Base-by-base conservation (phyloP, 2,329 filamentous ascomycete species). In the Aspergillus intermedius region DNA sequence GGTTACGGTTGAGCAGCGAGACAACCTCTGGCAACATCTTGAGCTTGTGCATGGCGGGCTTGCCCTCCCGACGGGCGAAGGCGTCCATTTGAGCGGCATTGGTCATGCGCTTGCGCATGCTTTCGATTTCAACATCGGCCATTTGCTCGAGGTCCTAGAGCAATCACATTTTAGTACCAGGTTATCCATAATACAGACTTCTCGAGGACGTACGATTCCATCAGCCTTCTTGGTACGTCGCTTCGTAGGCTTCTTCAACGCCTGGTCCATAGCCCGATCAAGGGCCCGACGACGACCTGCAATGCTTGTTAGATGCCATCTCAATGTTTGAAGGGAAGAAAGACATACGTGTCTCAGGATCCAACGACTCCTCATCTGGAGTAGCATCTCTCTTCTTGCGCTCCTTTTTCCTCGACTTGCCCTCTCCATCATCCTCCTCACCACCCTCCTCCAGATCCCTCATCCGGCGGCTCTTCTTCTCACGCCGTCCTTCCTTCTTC, bases 21-120 rank as follows among this genome's bases (percentile, higher is more conserved):
- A 91, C 84, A 12, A 98, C 93, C 66, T 95, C 86, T 1, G 91
- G 91, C 13, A 98, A 82, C 58, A 98, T 85, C 72, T 91, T 90
- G 42, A 98, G 81, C 74, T 98, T 98, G 73, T 95, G 86, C 51
- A 90, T 82, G 25, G 93, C 93, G 0, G 91, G 89, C 62, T 88
- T 78, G 56, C 86, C 84, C 45, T 83, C 78, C 56, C 86, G 80
- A 59, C 93, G 90, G 35, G 88, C 89, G 48, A 83, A 75, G 59
- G 91, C 91, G 69, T 98, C 93, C 34, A 83, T 81, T 68, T 91
- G 82, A 51, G 91, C 95, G 13, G 93, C 93, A 56, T 83, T 79
- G 57, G 93, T 90, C 91, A 98, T 98, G 49, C 84, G 83, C 47
- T 87, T 79, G 63, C 93, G 93, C 67, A 98, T 85, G 44, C 86